Percentiles rank a stretch among this genome's conserved stretches.
Evolutionary conservation across 163 green algal species (phyloP).

Genomic region (Scenedesmus sp.): DNA sequence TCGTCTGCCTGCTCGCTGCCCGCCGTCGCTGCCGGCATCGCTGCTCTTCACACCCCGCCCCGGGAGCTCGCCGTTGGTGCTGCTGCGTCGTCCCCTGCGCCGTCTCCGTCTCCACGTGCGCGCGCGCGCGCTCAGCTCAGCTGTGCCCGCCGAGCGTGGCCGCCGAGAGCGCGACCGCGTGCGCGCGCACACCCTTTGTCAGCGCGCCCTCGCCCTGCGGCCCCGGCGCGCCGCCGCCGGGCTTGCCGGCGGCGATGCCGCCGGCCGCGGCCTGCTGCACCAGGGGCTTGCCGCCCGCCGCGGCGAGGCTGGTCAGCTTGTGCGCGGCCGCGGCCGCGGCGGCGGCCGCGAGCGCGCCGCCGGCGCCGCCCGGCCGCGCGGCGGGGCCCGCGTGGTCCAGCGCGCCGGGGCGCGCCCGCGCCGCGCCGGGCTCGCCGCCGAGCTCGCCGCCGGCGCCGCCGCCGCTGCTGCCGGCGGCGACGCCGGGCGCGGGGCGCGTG

Average conservation of each 20-base stretch:
- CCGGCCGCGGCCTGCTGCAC: background rate
- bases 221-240: too few relatives aligned
- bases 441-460: too few relatives aligned
- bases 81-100: too few relatives aligned
- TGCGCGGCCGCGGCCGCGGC: slow-evolving; percentile 3
- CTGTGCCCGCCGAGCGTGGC: slow-evolving; percentile 8
- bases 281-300: background rate
- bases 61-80: too few relatives aligned
- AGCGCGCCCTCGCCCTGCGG: background rate
- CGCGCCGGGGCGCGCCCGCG: background rate
- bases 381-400: background rate
- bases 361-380: background rate
- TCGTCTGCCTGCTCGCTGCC: too few relatives aligned
- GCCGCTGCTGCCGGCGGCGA: too few relatives aligned
- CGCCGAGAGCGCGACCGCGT: slow-evolving; percentile 25
- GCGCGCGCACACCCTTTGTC: slow-evolving; percentile 30
- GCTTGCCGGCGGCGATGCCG: too few relatives aligned
- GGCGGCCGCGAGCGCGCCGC: slow-evolving; percentile 1
- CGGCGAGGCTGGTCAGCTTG: slow-evolving; percentile 1
- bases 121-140: background rate
- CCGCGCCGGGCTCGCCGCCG: background rate
- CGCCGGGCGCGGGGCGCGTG: too few relatives aligned
- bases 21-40: too few relatives aligned
- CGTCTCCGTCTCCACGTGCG: too few relatives aligned
- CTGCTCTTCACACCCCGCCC: too few relatives aligned